Conservation (phyloP, 2,329 filamentous ascomycete genomes). For the Graphium sp. region DNA sequence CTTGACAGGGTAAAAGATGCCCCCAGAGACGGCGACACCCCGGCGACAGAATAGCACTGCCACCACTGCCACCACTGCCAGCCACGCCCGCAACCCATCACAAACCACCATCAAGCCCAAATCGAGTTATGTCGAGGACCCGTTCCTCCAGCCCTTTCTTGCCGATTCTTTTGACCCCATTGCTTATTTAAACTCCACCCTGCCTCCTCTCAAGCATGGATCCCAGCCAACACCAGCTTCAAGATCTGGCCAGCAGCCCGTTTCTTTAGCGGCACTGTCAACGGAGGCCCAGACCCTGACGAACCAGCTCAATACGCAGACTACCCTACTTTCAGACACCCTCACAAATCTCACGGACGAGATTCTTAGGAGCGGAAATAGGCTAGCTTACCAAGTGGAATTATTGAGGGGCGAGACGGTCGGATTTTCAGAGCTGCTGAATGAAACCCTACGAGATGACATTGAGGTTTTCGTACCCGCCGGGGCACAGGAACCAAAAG, state of each 20-base stretch:
- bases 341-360: conserved; percentile 88
- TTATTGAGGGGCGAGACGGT: conserved; percentile 77
- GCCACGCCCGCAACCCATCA: conserved; percentile 20
- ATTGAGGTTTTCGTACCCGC: conserved; percentile 54
- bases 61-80: conserved; percentile 13
- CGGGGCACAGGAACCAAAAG: conserved; percentile 11
- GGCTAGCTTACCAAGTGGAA: conserved; percentile 88
- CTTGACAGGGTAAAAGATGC: too few species aligned
- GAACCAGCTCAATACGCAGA: conserved; percentile 77
- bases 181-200: conserved; percentile 64
- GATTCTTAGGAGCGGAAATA: conserved; percentile 74
- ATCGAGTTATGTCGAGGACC: conserved; percentile 52
- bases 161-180: conserved; percentile 64
- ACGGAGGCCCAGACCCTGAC: conserved; percentile 70
- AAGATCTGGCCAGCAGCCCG: conserved; percentile 11
- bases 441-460: conserved; percentile 54
- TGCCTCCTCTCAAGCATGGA: conserved; percentile 48
- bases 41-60: conserved; percentile 29
- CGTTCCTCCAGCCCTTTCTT: conserved; percentile 59
- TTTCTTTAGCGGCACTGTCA: conserved; percentile 60
- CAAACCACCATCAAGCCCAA: conserved; percentile 24
- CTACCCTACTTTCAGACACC: conserved; percentile 61
- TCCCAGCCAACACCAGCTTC: conserved; percentile 8
- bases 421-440: conserved; percentile 62
- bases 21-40: conserved; percentile 16